A percentile compares a stretch with the other conserved stretches of the same genome.
Evolutionary conservation across 2,329 filamentous ascomycete genomes (phyloP).

Genomic region (Lasiodiplodia gonubiensis): DNA sequence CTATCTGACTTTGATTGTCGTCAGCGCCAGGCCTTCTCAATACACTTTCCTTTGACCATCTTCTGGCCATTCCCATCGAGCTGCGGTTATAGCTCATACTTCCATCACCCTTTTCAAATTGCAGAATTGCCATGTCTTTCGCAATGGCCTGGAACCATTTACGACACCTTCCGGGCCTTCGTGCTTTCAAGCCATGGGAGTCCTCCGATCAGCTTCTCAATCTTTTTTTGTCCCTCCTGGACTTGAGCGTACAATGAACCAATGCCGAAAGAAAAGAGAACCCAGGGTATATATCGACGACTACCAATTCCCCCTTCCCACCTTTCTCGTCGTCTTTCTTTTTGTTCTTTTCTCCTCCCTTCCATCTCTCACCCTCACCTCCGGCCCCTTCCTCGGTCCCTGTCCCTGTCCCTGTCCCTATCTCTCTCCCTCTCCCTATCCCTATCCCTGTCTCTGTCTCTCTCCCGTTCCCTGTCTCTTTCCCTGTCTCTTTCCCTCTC

Average conservation of each 20-base stretch:
- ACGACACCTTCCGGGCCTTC: background rate
- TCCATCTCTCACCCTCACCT: background rate
- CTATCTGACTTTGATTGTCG: too few relatives aligned
- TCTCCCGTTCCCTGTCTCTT: constrained; percentile 34
- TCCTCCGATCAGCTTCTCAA: too few relatives aligned
- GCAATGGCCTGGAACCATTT: too few relatives aligned
- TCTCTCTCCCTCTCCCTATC: background rate
- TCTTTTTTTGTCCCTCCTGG: background rate
- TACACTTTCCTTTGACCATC: background rate
- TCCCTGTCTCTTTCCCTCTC: background rate
- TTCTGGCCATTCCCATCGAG: background rate
- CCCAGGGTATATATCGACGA: background rate
- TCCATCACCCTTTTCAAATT: background rate
- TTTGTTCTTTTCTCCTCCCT: background rate
- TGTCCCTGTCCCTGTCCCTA: background rate
- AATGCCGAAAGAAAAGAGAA: background rate
- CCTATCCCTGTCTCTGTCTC: constrained; percentile 31
- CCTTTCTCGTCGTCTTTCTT: background rate
- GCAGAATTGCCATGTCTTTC: background rate
- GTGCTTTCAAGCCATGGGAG: background rate
- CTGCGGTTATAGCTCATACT: background rate
- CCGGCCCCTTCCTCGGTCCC: too few relatives aligned
- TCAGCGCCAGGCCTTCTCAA: too few relatives aligned
- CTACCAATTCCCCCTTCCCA: background rate
- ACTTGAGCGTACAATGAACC: background rate